phyloP scores from a whole-genome alignment of 768 basidiomycete species.

The Gloeopeniophorella convolvens region DNA sequence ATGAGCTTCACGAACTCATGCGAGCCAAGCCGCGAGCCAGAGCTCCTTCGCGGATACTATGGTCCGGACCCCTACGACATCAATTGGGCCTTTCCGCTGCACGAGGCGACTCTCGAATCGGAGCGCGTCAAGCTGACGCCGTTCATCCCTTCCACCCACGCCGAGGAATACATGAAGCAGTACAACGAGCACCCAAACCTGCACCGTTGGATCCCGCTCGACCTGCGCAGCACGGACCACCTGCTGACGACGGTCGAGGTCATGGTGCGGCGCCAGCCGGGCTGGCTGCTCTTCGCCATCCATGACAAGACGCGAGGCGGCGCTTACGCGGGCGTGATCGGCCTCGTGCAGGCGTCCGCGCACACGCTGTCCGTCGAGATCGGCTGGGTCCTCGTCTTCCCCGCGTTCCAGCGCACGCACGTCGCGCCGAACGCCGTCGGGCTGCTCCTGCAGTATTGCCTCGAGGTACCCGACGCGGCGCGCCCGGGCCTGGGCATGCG shows the following conservation, averaged over 20 bases:
- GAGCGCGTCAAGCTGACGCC: constrained; percentile 34
- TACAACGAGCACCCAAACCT: constrained; percentile 24
- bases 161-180: constrained; percentile 25
- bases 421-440: constrained; percentile 27
- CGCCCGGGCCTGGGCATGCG: constrained; percentile 37
- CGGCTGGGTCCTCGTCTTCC: constrained; percentile 14
- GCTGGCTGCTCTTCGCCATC: constrained; percentile 30
- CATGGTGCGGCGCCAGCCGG: constrained; percentile 19
- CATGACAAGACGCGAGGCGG: constrained; percentile 35
- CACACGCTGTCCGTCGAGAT: constrained; percentile 9
- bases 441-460: constrained; percentile 35
- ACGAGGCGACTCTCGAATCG: constrained; percentile 28
- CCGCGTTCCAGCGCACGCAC: constrained; percentile 14
- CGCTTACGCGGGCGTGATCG: constrained; percentile 34
- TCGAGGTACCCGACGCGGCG: constrained; percentile 27
- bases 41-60: constrained; percentile 18
- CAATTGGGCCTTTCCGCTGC: constrained; percentile 34
- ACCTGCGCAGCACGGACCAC: constrained; percentile 17
- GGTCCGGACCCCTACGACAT: constrained; percentile 33
- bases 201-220: constrained; percentile 30
- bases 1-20: too few species aligned
- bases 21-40: too few species aligned
- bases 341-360: constrained; percentile 24
- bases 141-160: constrained; percentile 35
- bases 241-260: constrained; percentile 24